Evolutionary conservation across 345 rosid species (phyloP), one percentile per base, ranked within the genome.

Genomic region (Citrus australasica): DNA sequence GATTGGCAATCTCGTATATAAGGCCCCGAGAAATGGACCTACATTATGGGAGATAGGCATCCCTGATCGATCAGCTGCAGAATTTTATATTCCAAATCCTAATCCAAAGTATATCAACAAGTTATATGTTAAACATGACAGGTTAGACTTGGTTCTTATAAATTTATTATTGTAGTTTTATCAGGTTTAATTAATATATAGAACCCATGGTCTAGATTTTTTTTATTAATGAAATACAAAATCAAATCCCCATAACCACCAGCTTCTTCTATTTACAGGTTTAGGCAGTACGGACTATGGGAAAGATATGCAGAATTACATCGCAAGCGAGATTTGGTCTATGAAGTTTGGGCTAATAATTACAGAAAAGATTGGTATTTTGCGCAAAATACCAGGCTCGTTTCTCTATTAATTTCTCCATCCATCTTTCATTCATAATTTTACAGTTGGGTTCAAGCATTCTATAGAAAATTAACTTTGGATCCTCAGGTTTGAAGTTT

Each of bases 271-370:
- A n/a, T 62, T 28, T 37, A 60, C 92, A 92, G 98, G 86, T 93
- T 89, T 82, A 89, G 97, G 88, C 98, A 93, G 80, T 95, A 95
- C 58, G 99, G 99, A 24, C 78, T 95, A 77, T 95, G 99, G 99
- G 87, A 84, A 46, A 90, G 97, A 81, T 93, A 95, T 76, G 76
- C 92, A 28, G 97, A 95, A 33, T 51, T 93, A 73, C 92, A 92
- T 85, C 98, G 95, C 13, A 82, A 85, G 46, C 84, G 80, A 38
- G 99, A 95, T 83, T 83, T 95, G 87, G 88, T 94, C 63, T 95
- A 90, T 83, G 88, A 88, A 19, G 73, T 93, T 28, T 96, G 97
- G 33, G 82, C 76, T 53, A 88, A 94, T 64, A 90, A 95, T 77
- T 91, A 89, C 63, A 85, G 78, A 33, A 91, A 78, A 83, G 97